These are phyloP conservation scores for Fusarium foetens DNA, from an alignment of 2,329 filamentous ascomycete genomes.

Conservation along the genomic window DNA sequence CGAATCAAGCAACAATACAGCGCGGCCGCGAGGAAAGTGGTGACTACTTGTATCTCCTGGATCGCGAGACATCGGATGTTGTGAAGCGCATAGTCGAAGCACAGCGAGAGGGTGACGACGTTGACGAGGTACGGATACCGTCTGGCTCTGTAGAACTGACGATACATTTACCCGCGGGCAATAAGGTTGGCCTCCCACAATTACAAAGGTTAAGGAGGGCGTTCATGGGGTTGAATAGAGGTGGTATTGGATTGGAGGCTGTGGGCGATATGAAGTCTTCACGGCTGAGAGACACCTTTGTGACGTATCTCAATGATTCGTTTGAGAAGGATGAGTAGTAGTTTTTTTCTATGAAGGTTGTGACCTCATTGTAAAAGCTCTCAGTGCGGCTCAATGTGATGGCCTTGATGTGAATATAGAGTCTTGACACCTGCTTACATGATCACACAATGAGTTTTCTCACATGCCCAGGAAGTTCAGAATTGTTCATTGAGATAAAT, in stretches of 20 bases:
- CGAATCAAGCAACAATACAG: slow-evolving; percentile 79
- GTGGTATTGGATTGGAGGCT: slow-evolving; percentile 68
- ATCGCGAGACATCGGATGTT: slow-evolving; percentile 81
- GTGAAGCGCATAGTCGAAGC: slow-evolving; percentile 75
- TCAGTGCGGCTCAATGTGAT: neutral
- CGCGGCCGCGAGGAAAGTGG: slow-evolving; percentile 69
- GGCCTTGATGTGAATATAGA: neutral
- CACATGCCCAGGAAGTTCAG: neutral
- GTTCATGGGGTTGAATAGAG: slow-evolving; percentile 80
- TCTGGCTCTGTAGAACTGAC: slow-evolving; percentile 55
- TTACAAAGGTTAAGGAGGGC: slow-evolving; percentile 81
- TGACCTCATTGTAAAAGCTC: neutral
- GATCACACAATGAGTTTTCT: neutral
- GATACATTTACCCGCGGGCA: slow-evolving; percentile 71
- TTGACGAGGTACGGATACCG: slow-evolving; percentile 64
- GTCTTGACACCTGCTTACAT: neutral
- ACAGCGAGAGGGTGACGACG: slow-evolving; percentile 73
- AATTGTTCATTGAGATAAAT: neutral
- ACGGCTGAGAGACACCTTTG: slow-evolving; percentile 71
- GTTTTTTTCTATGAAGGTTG: neutral
- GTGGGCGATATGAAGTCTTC: slow-evolving; percentile 64
- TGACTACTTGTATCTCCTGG: slow-evolving; percentile 83
- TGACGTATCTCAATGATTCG: slow-evolving; percentile 72
- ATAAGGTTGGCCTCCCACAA: slow-evolving; percentile 75
- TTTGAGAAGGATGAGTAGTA: slow-evolving; percentile 67